A percentile compares a stretch with the other conserved stretches of the same genome.
Evolutionary conservation across 1,139 yeast species (phyloP).

Genomic region (Saccharomycopsis phalli): DNA sequence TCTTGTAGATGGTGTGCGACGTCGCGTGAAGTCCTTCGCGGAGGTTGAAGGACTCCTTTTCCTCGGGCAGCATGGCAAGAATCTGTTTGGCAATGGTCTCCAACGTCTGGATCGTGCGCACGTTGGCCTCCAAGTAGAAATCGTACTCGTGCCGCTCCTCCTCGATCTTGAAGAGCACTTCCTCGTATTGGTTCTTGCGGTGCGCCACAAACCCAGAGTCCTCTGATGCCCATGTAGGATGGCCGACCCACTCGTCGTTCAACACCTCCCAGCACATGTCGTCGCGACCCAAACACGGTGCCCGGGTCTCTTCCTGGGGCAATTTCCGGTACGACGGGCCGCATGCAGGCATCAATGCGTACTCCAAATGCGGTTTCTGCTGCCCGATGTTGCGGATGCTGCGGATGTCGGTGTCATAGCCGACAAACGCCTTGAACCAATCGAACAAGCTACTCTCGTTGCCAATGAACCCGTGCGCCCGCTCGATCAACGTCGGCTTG

Average conservation of each 20-base stretch:
- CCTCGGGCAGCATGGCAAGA: conserved; percentile 88
- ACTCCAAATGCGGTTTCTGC: conserved; percentile 83
- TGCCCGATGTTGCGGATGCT: conserved; percentile 75
- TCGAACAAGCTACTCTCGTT: conserved; percentile 66
- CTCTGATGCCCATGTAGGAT: conserved; percentile 99
- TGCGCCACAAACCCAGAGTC: conserved; percentile 98
- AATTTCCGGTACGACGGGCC: conserved; percentile 95
- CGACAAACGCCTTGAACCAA: conserved; percentile 91
- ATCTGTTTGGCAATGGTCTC: conserved; percentile 94
- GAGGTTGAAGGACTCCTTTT: conserved; percentile 73
- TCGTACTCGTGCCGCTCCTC: conserved; percentile 98
- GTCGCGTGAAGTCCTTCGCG: conserved; percentile 96
- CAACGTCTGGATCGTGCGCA: conserved; percentile 88
- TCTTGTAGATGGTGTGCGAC: conserved; percentile 83
- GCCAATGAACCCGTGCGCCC: conserved; percentile 81
- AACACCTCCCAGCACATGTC: conserved; percentile 99
- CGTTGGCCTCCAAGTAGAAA: conserved; percentile 87
- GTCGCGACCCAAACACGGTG: conserved; percentile 98
- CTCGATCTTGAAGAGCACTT: conserved; percentile 86
- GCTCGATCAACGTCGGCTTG: conserved; percentile 71
- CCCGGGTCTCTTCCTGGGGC: conserved; percentile 88
- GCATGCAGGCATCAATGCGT: conserved; percentile 46
- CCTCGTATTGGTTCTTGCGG: conserved; percentile 95
- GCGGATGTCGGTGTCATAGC: conserved; percentile 55
- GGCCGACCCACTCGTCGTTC: conserved; percentile 98